Percentiles rank a stretch among this genome's conserved stretches.
phyloP scores from a whole-genome alignment of 768 basidiomycete species.

The Hypholoma sublateritium region DNA sequence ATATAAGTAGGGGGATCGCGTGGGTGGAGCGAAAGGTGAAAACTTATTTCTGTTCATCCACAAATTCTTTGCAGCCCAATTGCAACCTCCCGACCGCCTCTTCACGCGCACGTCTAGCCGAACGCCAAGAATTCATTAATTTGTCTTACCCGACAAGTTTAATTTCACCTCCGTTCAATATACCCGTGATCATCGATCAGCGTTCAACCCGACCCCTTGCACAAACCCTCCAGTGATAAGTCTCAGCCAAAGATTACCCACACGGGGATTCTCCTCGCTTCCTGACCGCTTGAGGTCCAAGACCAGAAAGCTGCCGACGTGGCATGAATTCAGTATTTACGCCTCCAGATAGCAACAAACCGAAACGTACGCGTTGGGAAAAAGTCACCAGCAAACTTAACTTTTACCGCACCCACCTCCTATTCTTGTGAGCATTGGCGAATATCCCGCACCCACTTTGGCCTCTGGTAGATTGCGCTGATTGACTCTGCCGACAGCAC shows the following conservation, averaged over 20 bases:
- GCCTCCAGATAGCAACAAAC: not conserved
- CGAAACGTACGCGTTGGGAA: constrained; percentile 22
- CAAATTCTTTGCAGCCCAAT: no score
- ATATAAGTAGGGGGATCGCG: no score
- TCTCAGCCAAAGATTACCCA: not conserved
- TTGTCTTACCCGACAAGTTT: no score
- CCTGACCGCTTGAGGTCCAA: not conserved
- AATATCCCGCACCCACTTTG: constrained; percentile 1
- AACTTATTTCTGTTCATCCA: no score
- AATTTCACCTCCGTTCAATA: no score
- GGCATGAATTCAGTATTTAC: constrained; percentile 19
- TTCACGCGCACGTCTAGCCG: no score
- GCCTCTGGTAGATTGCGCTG: not conserved
- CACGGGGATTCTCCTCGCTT: not conserved
- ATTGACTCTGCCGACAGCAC: constrained; percentile 43
- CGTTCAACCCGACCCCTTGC: no score
- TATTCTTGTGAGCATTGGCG: constrained; percentile 54
- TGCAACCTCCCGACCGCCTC: no score
- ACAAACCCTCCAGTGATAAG: not conserved
- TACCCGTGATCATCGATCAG: no score
- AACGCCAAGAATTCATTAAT: no score
- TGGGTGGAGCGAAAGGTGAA: no score
- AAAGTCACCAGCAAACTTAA: constrained; percentile 52
- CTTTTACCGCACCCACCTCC: constrained; percentile 62
- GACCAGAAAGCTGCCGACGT: not conserved